Base-by-base conservation (phyloP, 441 rosid species). In the Populus hybrid region DNA sequence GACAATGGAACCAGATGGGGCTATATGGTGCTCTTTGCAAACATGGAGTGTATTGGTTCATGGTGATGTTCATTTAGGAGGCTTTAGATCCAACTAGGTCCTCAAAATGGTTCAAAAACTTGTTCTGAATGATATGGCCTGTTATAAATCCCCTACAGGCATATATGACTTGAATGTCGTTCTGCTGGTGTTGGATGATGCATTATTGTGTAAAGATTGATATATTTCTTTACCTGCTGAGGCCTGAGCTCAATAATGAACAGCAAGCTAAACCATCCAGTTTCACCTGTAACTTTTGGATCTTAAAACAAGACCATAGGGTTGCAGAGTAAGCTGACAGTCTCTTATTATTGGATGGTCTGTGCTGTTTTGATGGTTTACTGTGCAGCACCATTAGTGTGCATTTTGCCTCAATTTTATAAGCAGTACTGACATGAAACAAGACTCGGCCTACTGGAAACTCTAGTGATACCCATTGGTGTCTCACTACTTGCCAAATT, bases 1-100 rank as follows among this genome's bases (percentile, higher is more conserved):
- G 87, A 84, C 81, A 8, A 77, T 84, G 72, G 78, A 81, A 64
- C 80, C 86, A 6, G 83, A 76, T 66, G 82, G 78, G 14, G 76
- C 74, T 71, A 72, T 81, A 61, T 77, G 81, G 82, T 69, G 84
- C 59, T 76, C 83, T 53, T 69, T 86, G 79, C 74, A 4, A 8
- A 1, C 24, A 79, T 76, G 61, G 86, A 82, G 10, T 79, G 82
- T 76, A 11, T 40, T 79, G 69, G 69, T 84, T 61, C 84, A 82
- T 65, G 82, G 78, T 19, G 73, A 78, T 40, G 21, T 74, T 66
- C 82, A 77, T 61, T 24, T 69, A 83, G 86, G 69, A 82, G 72
- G 73, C 71, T 64, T 72, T 68, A 79, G 28, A 73, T 84, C n/a
- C 79, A 82, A 35, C 76, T 83, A 75, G 84, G 81, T 70, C 87